phyloP scores from a whole-genome alignment of 2,329 filamentous ascomycete genomes.

The Paecilomyces niveus region DNA sequence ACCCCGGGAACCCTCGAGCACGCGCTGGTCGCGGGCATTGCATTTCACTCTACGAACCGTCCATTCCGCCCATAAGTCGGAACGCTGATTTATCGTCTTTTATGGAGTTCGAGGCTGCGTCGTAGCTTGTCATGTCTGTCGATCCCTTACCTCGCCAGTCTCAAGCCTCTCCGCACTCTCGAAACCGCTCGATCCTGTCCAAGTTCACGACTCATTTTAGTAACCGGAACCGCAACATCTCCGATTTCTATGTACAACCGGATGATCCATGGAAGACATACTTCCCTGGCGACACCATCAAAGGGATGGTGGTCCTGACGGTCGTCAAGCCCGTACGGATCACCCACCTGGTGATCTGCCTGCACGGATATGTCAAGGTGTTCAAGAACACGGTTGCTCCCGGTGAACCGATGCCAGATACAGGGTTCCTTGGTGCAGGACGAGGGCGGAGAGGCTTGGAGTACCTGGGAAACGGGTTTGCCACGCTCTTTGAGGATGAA shows the following conservation, averaged over 20 bases:
- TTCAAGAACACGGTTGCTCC: constrained; percentile 55
- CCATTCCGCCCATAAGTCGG: not conserved
- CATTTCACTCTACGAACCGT: not conserved
- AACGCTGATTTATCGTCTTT: not conserved
- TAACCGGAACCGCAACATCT: constrained; percentile 47
- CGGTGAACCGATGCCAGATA: constrained; percentile 45
- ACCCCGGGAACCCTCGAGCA: not conserved
- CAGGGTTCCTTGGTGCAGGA: constrained; percentile 46
- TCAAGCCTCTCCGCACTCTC: constrained; percentile 29
- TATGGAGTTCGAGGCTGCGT: constrained; percentile 26
- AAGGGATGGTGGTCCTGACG: constrained; percentile 53
- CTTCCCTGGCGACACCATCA: constrained; percentile 55
- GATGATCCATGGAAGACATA: constrained; percentile 59
- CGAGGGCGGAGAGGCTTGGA: constrained; percentile 45
- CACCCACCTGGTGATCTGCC: constrained; percentile 56
- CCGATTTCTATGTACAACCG: constrained; percentile 55
- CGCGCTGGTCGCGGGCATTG: not conserved
- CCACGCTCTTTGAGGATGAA: constrained; percentile 59
- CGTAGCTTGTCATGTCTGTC: constrained; percentile 34
- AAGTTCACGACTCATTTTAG: constrained; percentile 51
- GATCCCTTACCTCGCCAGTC: constrained; percentile 24
- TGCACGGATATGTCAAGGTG: constrained; percentile 60
- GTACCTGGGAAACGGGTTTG: constrained; percentile 59
- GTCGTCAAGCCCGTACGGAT: constrained; percentile 55
- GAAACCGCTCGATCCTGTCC: constrained; percentile 42